Evolutionary conservation across 345 rosid genomes (phyloP).

Genomic region (Rhodomyrtus tomentosa): DNA sequence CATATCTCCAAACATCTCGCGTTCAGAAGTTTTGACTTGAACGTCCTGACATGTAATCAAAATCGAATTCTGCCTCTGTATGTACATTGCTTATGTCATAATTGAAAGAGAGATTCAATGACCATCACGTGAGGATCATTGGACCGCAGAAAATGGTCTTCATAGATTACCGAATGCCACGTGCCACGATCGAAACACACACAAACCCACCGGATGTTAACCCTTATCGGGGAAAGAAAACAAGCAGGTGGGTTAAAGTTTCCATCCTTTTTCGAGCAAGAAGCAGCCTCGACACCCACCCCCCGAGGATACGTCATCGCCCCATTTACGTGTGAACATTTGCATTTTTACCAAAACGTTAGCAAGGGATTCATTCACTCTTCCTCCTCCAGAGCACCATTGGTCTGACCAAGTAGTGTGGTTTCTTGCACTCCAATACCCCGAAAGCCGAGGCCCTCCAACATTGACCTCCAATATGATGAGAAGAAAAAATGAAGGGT

Average conservation of each 20-base stretch:
- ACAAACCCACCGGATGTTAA: background rate
- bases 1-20: background rate
- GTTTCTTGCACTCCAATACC: background rate
- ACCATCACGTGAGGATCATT: background rate
- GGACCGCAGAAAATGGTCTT: background rate
- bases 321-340: background rate
- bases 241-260: background rate
- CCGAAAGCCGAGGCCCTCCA: background rate
- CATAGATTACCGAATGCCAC: background rate
- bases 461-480: background rate
- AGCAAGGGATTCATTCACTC: background rate
- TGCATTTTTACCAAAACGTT: background rate
- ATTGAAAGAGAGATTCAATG: background rate
- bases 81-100: background rate
- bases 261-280: background rate
- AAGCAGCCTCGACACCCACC: background rate
- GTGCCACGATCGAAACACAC: background rate
- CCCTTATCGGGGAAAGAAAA: background rate
- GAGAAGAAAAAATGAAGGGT: background rate
- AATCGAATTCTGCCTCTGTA: background rate
- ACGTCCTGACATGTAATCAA: rapidly evolving
- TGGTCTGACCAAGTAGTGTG: background rate
- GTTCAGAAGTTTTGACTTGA: rapidly evolving
- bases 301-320: background rate
- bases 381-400: background rate